Conservation (phyloP, 352 stramenopile genomes). For the Globisporangium cystogenes region DNA sequence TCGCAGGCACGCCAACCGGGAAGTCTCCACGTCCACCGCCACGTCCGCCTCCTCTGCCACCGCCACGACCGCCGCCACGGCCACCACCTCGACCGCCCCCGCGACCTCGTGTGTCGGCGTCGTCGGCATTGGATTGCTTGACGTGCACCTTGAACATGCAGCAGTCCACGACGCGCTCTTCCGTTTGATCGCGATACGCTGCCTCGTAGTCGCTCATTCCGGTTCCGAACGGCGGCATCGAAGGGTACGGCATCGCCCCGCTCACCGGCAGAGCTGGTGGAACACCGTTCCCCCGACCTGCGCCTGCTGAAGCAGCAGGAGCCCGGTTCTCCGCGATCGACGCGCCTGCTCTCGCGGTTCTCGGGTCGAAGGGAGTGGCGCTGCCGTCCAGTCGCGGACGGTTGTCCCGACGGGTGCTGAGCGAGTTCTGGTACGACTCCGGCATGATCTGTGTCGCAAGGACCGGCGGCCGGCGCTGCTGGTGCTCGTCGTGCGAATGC, state of each 20-base stretch:
- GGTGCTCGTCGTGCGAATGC: background rate
- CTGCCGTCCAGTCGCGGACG: background rate
- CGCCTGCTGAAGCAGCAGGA: background rate
- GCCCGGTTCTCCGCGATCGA: background rate
- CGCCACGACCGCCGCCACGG: constrained; percentile 15
- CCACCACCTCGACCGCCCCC: constrained; percentile 4
- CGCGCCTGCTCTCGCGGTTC: background rate
- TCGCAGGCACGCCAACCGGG: background rate
- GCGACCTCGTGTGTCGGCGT: background rate
- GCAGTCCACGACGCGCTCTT: constrained; percentile 27
- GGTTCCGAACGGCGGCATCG: constrained; percentile 7
- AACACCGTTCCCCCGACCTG: background rate
- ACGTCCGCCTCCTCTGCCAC: constrained; percentile 9
- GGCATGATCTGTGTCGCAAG: constrained; percentile 4
- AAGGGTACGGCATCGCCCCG: constrained; percentile 6
- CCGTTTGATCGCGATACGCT: constrained; percentile 16
- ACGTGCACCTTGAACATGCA: constrained; percentile 37
- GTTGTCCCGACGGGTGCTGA: background rate
- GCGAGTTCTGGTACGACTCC: background rate
- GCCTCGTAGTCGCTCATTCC: constrained; percentile 4
- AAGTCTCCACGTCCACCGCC: background rate
- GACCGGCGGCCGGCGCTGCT: background rate
- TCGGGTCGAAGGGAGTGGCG: constrained; percentile 2
- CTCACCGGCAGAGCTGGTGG: background rate
- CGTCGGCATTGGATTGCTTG: constrained; percentile 9